A percentile compares a stretch with the other conserved stretches of the same genome.
phyloP scores from a whole-genome alignment of 192 early-diverging fungal species.

The Anaeromyces robustus region DNA sequence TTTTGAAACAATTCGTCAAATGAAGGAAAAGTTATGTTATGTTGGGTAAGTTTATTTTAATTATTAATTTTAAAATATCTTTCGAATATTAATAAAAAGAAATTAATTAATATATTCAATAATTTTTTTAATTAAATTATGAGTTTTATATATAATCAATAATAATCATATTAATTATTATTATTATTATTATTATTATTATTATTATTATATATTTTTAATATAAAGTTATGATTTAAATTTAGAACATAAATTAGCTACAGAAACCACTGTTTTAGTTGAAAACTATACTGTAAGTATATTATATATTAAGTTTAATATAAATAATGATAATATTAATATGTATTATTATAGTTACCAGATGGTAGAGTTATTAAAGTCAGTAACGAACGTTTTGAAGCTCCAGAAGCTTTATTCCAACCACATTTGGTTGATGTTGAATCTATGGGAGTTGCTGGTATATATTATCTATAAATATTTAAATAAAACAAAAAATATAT shows the following conservation, averaged over 20 bases:
- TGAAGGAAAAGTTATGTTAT: constrained; percentile 98
- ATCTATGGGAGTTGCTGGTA: constrained; percentile 79
- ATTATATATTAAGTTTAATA: neutral
- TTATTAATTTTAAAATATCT: neutral
- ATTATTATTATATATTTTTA: too few relatives aligned
- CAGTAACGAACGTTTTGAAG: constrained; percentile 94
- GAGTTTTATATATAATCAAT: too few relatives aligned
- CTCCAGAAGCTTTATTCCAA: constrained; percentile 97
- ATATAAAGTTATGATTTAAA: constrained; percentile 77
- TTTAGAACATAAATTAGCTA: constrained; percentile 83
- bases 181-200: too few relatives aligned
- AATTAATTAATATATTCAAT: too few relatives aligned
- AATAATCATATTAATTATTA: too few relatives aligned
- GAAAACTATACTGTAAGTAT: constrained; percentile 73
- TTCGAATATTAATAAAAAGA: too few relatives aligned
- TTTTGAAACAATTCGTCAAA: constrained; percentile 91
- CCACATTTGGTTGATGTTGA: constrained; percentile 94
- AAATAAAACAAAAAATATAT: too few relatives aligned
- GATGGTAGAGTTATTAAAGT: constrained; percentile 98
- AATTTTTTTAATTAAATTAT: too few relatives aligned
- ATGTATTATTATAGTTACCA: constrained; percentile 47
- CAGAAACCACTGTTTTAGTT: constrained; percentile 91
- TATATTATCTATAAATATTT: neutral
- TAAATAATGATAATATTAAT: neutral
- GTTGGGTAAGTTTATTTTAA: constrained; percentile 47